phyloP scores from a whole-genome alignment of 2,329 filamentous ascomycete genomes.

The Chaetomiaceae sp. region DNA sequence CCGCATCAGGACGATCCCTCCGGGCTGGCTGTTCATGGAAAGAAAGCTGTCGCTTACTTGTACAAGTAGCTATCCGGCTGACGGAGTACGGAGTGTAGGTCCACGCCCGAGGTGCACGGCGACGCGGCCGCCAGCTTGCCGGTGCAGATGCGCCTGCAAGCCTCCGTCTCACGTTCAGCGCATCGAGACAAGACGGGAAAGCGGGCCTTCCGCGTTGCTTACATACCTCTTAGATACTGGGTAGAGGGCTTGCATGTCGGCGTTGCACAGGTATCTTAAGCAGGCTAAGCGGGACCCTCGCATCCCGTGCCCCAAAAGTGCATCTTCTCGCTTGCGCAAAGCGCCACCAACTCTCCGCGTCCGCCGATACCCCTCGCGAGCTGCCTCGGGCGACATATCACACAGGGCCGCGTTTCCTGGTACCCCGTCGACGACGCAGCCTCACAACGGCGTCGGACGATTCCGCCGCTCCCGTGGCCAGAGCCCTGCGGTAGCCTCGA shows the following conservation, averaged over 20 bases:
- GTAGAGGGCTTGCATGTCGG: not conserved
- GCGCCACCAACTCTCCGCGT: not conserved
- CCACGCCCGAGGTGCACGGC: slow-evolving; percentile 3
- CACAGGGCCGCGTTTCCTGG: not conserved
- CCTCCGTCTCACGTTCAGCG: slow-evolving; percentile 11
- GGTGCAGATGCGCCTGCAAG: slow-evolving; percentile 12
- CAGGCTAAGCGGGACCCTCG: not conserved
- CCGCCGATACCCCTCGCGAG: not conserved
- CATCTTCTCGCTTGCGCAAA: slow-evolving; percentile 10
- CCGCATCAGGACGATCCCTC: too few relatives aligned
- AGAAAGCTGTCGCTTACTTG: not conserved
- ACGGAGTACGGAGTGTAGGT: too few relatives aligned
- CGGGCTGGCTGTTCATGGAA: not conserved
- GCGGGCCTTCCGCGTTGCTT: not conserved
- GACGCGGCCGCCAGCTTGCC: not conserved
- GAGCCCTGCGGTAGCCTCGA: too few relatives aligned
- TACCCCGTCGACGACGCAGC: too few relatives aligned
- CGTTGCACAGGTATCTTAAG: slow-evolving; percentile 2
- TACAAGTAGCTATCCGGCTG: not conserved
- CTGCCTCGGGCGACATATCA: not conserved
- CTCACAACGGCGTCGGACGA: too few relatives aligned
- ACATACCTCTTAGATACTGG: not conserved
- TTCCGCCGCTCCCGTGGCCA: too few relatives aligned
- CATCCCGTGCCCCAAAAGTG: slow-evolving; percentile 1
- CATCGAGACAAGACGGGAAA: slow-evolving; percentile 10